Base-by-base conservation (phyloP, 2,329 filamentous ascomycete genomes). In the Sporothrix euskadiensis region DNA sequence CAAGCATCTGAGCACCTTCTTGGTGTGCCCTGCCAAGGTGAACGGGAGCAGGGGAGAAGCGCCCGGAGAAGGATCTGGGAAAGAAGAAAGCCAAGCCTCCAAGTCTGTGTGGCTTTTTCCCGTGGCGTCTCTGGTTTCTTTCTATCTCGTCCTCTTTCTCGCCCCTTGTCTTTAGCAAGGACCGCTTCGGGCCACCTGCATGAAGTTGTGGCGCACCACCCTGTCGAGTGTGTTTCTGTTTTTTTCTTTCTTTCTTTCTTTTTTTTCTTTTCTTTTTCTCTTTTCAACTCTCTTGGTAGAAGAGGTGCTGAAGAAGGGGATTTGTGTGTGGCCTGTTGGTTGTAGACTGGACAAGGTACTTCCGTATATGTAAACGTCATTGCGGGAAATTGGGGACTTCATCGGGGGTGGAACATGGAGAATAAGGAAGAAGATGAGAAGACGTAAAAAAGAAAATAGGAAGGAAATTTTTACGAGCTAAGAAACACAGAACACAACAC, bases 101-200 rank as follows among this genome's bases (percentile, higher is more conserved):
- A 57, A 57, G 56, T 32, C 12, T 32, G 26, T 26, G 56, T 35
- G 56, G 56, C 30, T 19, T 59, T 57, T 32, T 2, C 26, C 26
- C 26, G 26, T 26, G 26, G 26, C 26, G 26, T 26, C 26, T 32
- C 8, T n/a, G 52, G n/a, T 26, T 56, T 56, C 52, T 26, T 35
- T 59, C 56, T 35, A n/a, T 59, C 30, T 59, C 52, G 4, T 22
- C 19, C 52, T n/a, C n/a, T n/a, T n/a, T n/a, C n/a, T n/a, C n/a
- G n/a, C n/a, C 26, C 26, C 16, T 59, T 35, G 35, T 35, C 14
- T 59, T 59, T 35, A 19, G 30, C 56, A 5, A 59, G 6, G 14
- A 35, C 56, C 56, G 30, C 30, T 59, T 59, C 56, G 56, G 56
- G 56, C 30, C 56, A 59, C 56, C 30, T 59, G 56, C 56, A 59